These are phyloP conservation scores for Talaromyces islandicus DNA, from an alignment of 2,329 filamentous ascomycete genomes.

Conservation along the genomic window DNA sequence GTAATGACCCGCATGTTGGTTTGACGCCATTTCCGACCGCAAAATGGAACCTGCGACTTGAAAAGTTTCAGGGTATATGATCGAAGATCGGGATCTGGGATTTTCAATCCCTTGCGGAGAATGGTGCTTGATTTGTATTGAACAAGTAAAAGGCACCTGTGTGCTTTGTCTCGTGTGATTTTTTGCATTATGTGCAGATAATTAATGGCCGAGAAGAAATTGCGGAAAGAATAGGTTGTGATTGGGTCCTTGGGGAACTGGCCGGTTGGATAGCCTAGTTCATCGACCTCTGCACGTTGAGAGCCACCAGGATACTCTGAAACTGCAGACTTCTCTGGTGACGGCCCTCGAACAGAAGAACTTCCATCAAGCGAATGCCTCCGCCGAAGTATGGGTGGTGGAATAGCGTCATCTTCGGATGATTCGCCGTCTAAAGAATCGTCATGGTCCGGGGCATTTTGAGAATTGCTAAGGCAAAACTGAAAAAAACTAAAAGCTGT, in stretches of 20 bases:
- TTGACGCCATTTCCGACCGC: slow-evolving; percentile 95
- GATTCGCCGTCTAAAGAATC: slow-evolving; percentile 29
- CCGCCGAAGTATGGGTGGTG: slow-evolving; percentile 71
- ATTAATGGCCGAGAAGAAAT: slow-evolving; percentile 93
- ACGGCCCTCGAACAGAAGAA: slow-evolving; percentile 19
- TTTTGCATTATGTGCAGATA: slow-evolving; percentile 96
- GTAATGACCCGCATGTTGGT: slow-evolving; percentile 98
- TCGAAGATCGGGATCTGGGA: slow-evolving; percentile 79
- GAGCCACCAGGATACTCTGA: slow-evolving; percentile 20
- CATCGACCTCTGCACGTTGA: slow-evolving; percentile 63
- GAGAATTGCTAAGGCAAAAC: slow-evolving; percentile 72
- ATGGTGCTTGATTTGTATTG: slow-evolving; percentile 94
- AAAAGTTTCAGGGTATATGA: slow-evolving; percentile 96
- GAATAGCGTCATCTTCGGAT: slow-evolving; percentile 62
- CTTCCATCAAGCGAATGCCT: slow-evolving; percentile 32
- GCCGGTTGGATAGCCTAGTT: slow-evolving; percentile 72
- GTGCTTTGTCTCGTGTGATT: slow-evolving; percentile 90
- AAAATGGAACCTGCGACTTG: slow-evolving; percentile 98
- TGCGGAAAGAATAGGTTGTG: slow-evolving; percentile 84
- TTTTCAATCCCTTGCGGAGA: slow-evolving; percentile 82
- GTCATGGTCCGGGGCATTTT: slow-evolving; percentile 44
- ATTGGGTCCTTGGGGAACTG: slow-evolving; percentile 66
- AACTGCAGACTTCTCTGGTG: slow-evolving; percentile 19
- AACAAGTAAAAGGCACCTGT: slow-evolving; percentile 87
- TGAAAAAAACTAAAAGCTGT: slow-evolving; percentile 67